Percentiles rank a stretch among this genome's conserved stretches.
Evolutionary conservation across 1,139 yeast species (phyloP).

Genomic region (Chernovozyma sophiae-reginae): DNA sequence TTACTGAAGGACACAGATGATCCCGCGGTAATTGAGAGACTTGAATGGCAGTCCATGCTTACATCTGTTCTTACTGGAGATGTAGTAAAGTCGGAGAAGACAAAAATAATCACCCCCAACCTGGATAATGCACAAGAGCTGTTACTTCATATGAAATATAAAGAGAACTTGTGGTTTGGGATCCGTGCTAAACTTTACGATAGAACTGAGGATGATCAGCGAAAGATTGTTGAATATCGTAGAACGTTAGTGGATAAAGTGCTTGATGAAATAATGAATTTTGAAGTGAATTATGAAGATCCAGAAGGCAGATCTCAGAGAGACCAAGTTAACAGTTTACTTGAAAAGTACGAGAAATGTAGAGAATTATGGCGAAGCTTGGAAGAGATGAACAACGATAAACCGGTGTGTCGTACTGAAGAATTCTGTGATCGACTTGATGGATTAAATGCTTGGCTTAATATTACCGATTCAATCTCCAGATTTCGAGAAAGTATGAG

Average conservation of each 20-base stretch:
- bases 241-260: constrained; percentile 72
- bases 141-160: constrained; percentile 52
- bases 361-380: constrained; percentile 78
- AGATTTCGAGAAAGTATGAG: constrained; percentile 22
- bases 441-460: constrained; percentile 81
- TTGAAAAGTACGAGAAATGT: constrained; percentile 63
- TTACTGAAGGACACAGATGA: constrained; percentile 42
- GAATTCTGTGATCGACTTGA: constrained; percentile 67
- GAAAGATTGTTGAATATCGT: constrained; percentile 63
- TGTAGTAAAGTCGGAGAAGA: constrained; percentile 86
- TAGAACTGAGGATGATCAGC: constrained; percentile 77
- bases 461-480: constrained; percentile 42
- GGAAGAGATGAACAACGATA: constrained; percentile 74
- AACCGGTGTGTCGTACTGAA: constrained; percentile 63
- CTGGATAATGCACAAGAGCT: constrained; percentile 44
- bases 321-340: constrained; percentile 51
- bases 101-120: constrained; percentile 59
- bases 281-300: constrained; percentile 47
- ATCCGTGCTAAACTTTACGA: constrained; percentile 78
- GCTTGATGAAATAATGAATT: constrained; percentile 66
- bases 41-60: constrained; percentile 96
- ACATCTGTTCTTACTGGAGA: constrained; percentile 91
- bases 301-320: constrained; percentile 24
- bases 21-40: constrained; percentile 69
- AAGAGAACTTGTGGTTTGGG: constrained; percentile 80